Conservation (phyloP, 257 asterid genomes). For the Lavandula angustifolia region DNA sequence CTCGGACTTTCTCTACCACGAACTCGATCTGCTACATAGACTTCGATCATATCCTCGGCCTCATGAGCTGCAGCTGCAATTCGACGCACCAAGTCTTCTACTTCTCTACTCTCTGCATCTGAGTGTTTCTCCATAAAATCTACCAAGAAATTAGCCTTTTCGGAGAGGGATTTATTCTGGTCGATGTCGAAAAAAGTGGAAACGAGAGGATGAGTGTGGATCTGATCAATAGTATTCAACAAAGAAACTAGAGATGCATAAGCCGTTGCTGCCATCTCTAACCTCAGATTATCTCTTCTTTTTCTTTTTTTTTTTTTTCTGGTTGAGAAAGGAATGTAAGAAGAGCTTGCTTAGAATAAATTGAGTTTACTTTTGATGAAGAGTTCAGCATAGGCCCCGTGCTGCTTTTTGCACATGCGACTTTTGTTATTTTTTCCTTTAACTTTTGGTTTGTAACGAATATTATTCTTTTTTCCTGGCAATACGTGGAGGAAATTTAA, state of each 20-base stretch:
- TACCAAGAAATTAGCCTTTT: background rate
- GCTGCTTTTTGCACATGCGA: too few relatives aligned
- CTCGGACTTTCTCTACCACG: background rate
- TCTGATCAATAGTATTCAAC: background rate
- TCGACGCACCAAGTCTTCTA: background rate
- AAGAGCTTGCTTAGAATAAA: too few relatives aligned
- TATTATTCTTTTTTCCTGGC: too few relatives aligned
- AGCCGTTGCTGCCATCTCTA: background rate
- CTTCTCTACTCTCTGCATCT: background rate
- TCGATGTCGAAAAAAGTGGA: background rate
- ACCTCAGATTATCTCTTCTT: too few relatives aligned
- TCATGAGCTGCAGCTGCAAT: background rate
- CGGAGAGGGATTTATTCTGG: background rate
- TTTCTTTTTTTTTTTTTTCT: too few relatives aligned
- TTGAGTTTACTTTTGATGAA: too few relatives aligned
- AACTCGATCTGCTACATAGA: background rate
- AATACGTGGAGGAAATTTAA: too few relatives aligned
- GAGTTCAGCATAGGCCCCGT: too few relatives aligned
- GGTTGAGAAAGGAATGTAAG: too few relatives aligned
- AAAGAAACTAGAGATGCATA: background rate
- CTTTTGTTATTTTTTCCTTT: too few relatives aligned
- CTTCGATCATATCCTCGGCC: background rate
- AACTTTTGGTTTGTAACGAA: too few relatives aligned
- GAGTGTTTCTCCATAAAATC: background rate
- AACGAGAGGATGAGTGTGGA: background rate